Percentiles rank a stretch among this genome's conserved stretches.
Conservation (phyloP, 371 early-diverging fungal genomes). For the Rhizomucor pusillus region DNA sequence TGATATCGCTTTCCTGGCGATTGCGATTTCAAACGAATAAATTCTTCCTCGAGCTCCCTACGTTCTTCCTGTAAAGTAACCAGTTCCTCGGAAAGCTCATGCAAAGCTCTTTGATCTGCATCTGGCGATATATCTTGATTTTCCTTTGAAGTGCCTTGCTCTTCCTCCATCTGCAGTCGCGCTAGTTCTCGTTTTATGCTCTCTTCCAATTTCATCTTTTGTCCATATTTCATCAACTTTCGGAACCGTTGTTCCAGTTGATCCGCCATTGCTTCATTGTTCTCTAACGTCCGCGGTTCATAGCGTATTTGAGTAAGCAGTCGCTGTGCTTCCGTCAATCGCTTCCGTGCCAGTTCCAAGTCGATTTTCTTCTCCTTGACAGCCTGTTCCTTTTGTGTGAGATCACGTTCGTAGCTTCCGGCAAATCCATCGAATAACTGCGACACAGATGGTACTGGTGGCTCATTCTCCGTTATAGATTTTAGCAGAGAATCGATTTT, state of each 20-base stretch:
- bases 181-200: background rate
- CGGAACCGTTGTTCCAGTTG: slow-evolving; percentile 11
- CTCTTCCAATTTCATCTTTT: slow-evolving; percentile 17
- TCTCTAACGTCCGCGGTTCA: slow-evolving; percentile 5
- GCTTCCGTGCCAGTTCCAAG: slow-evolving; percentile 25
- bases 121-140: background rate
- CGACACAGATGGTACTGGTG: slow-evolving; percentile 8
- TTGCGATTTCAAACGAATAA: slow-evolving; percentile 19
- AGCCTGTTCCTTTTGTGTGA: slow-evolving; percentile 20
- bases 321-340: slow-evolving; percentile 13
- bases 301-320: slow-evolving; percentile 11
- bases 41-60: slow-evolving; percentile 16
- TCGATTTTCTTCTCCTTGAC: slow-evolving; percentile 28
- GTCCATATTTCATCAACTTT: slow-evolving; percentile 14
- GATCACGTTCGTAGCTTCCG: slow-evolving; percentile 19
- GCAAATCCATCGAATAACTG: slow-evolving; percentile 15
- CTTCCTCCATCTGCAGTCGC: background rate
- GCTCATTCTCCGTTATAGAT: slow-evolving; percentile 9
- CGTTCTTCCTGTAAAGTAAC: slow-evolving; percentile 12
- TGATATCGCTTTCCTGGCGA: slow-evolving; percentile 36
- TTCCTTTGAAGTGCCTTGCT: background rate
- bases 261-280: slow-evolving; percentile 2
- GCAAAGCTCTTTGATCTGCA: background rate
- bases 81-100: slow-evolving; percentile 8
- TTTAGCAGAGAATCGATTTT: slow-evolving; percentile 14